Evolutionary conservation across 2,329 filamentous ascomycete species (phyloP), one percentile per base, ranked within the genome.

Genomic region (Alternaria novae-zelandiae): DNA sequence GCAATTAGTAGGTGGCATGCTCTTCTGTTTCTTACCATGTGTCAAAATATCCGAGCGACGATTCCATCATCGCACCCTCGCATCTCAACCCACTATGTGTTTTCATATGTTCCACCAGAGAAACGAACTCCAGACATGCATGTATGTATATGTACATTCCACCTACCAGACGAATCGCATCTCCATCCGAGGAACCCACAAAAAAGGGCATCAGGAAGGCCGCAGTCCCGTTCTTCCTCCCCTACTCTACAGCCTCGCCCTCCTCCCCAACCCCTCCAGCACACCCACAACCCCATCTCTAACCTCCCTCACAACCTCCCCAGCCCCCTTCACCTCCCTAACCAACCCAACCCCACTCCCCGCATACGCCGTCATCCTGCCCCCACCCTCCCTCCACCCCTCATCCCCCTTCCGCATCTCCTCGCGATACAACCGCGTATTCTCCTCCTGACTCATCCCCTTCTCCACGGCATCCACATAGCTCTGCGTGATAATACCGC

Each of bases 291-390:
- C 76, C 30, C 81, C 82, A 6, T 79, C 75, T 51, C 84, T 79
- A 5, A 84, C 77, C 61, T 86, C 83, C 49, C 76, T 75, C 4
- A 88, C 83, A 70, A 90, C 87, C 10, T 86, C 82, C 12, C 74
- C 81, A 4, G 86, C 88, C 15, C 79, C 72, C 67, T 82, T 81
- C 1, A 87, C 79, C 43, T 83, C 76, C 49, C 77, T 85, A 3
- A 90, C 82, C 64, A 90, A 78, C 0, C 89, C 89, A 13, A 90
- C 85, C 0, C 84, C 88, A 20, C 86, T 86, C 5, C 89, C 88
- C 13, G 87, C 88, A 82, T 89, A 91, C 10, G 87, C 87, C 5
- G 86, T 88, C 80, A 90, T 80, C 62, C 88, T 82, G 5, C 83
- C 86, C 10, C 73, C 59, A 28, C 68, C 51, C 0, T 23, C 86